Percentiles rank a stretch among this genome's conserved stretches.
phyloP scores from a whole-genome alignment of 2,329 filamentous ascomycete genomes.

The Aspergillus sp. region DNA sequence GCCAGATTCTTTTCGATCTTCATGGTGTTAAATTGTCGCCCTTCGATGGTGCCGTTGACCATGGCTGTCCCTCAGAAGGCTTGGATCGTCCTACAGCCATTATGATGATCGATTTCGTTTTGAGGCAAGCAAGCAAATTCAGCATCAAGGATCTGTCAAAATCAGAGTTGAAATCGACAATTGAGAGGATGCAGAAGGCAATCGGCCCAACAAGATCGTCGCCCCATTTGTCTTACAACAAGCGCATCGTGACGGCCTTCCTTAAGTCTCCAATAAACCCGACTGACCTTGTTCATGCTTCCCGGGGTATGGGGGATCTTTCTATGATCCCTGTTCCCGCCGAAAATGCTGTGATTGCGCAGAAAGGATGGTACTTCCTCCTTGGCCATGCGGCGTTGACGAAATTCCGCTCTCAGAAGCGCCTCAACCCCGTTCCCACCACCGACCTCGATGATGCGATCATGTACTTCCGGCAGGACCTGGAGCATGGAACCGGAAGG shows the following conservation, averaged over 20 bases:
- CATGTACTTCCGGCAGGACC: slow-evolving; percentile 67
- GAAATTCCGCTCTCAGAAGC: slow-evolving; percentile 72
- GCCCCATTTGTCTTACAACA: slow-evolving; percentile 75
- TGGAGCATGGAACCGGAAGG: slow-evolving; percentile 70
- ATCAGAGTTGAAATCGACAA: slow-evolving; percentile 77
- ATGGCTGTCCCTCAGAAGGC: slow-evolving; percentile 66
- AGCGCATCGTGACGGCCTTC: slow-evolving; percentile 70
- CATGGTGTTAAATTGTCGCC: slow-evolving; percentile 70
- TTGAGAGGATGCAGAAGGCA: slow-evolving; percentile 86
- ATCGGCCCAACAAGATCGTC: slow-evolving; percentile 69
- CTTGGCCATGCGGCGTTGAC: slow-evolving; percentile 80
- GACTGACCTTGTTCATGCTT: slow-evolving; percentile 65
- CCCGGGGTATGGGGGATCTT: slow-evolving; percentile 66
- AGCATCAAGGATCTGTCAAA: slow-evolving; percentile 86
- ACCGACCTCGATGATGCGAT: slow-evolving; percentile 77
- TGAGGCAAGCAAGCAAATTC: slow-evolving; percentile 70
- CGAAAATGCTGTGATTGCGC: slow-evolving; percentile 61
- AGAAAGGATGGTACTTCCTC: slow-evolving; percentile 84
- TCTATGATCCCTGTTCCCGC: slow-evolving; percentile 61
- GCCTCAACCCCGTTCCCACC: slow-evolving; percentile 66
- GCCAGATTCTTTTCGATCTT: slow-evolving; percentile 74
- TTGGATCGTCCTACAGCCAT: slow-evolving; percentile 73
- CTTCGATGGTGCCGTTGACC: slow-evolving; percentile 62
- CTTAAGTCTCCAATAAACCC: slow-evolving; percentile 79
- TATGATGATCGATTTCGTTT: slow-evolving; percentile 73